Conservation (phyloP, 1,139 yeast genomes). For the Taiozyma sp. region DNA sequence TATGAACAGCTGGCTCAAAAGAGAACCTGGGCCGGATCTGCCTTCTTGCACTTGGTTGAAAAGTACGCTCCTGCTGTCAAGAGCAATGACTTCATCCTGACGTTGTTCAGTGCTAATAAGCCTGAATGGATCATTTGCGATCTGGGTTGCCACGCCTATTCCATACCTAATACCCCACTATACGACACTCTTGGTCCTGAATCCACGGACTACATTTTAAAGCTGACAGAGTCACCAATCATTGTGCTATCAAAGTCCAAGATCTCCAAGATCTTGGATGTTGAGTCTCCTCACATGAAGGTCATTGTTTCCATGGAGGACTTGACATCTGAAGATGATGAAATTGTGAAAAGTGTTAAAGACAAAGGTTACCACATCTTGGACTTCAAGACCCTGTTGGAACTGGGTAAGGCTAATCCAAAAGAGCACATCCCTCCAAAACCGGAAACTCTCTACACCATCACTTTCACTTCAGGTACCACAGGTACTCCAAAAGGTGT, state of each 20-base stretch:
- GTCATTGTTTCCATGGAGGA: constrained; percentile 24
- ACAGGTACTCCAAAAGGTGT: constrained; percentile 55
- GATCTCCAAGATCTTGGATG: constrained; percentile 23
- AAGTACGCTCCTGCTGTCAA: constrained; percentile 19
- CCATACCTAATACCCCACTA: constrained; percentile 36
- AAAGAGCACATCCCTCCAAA: constrained; percentile 36
- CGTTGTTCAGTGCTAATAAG: constrained; percentile 25
- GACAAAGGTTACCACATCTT: constrained; percentile 15
- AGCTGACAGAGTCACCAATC: constrained; percentile 35
- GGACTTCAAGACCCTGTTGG: constrained; percentile 25
- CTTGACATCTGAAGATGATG: constrained; percentile 11
- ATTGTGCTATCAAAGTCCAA: constrained; percentile 34
- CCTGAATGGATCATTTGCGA: constrained; percentile 30
- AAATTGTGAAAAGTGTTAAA: constrained; percentile 14
- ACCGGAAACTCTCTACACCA: constrained; percentile 41
- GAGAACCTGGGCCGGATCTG: constrained; percentile 24
- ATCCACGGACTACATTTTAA: constrained; percentile 34
- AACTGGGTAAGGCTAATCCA: constrained; percentile 32
- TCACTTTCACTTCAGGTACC: constrained; percentile 53
- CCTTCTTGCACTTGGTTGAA: constrained; percentile 19
- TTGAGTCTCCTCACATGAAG: constrained; percentile 19
- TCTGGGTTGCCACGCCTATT: constrained; percentile 34
- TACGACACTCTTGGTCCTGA: constrained; percentile 39
- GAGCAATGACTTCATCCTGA: constrained; percentile 16
- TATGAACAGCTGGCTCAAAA: constrained; percentile 18